Evolutionary conservation across 352 stramenopile genomes (phyloP).

Genomic region (Phytopythium helicoides): DNA sequence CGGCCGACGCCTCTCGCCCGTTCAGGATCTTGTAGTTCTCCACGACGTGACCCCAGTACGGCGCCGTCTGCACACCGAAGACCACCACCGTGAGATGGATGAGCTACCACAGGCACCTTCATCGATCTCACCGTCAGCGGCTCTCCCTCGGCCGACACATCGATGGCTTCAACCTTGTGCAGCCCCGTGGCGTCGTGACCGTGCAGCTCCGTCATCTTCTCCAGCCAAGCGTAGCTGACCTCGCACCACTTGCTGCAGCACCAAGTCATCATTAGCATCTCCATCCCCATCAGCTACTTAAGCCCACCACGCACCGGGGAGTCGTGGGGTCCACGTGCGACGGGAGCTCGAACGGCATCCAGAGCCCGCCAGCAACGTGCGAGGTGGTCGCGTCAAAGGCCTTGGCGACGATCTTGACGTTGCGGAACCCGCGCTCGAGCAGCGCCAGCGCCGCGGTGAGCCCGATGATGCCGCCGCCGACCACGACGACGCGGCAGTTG

Average conservation of each 20-base stretch:
- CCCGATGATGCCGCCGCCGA: conserved; percentile 65
- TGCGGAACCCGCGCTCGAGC: conserved; percentile 42
- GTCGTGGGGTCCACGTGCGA: conserved; percentile 27
- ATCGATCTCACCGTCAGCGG: conserved; percentile 26
- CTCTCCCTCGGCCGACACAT: conserved; percentile 34
- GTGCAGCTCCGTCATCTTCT: conserved; percentile 30
- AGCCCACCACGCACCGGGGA: conserved; percentile 23
- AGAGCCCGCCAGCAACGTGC: conserved; percentile 66
- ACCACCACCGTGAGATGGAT: conserved; percentile 1
- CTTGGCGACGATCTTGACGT: conserved; percentile 47
- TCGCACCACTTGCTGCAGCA: conserved; percentile 57
- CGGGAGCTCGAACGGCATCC: conserved; percentile 67
- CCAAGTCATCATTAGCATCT: background rate
- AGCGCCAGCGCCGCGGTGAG: conserved; percentile 66
- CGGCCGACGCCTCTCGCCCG: conserved; percentile 27
- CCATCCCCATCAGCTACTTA: background rate
- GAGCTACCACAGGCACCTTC: background rate
- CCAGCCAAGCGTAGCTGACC: conserved; percentile 57
- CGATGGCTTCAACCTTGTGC: conserved; percentile 45
- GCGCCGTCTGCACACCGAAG: conserved; percentile 21
- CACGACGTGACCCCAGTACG: conserved; percentile 71
- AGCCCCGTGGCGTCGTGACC: conserved; percentile 47
- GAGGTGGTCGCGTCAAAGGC: conserved; percentile 61
- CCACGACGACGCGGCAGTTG: conserved; percentile 40
- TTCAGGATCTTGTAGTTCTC: conserved; percentile 51